Evolutionary conservation across 2,329 filamentous ascomycete genomes (phyloP).

Genomic region (Diplocarpon rosae): DNA sequence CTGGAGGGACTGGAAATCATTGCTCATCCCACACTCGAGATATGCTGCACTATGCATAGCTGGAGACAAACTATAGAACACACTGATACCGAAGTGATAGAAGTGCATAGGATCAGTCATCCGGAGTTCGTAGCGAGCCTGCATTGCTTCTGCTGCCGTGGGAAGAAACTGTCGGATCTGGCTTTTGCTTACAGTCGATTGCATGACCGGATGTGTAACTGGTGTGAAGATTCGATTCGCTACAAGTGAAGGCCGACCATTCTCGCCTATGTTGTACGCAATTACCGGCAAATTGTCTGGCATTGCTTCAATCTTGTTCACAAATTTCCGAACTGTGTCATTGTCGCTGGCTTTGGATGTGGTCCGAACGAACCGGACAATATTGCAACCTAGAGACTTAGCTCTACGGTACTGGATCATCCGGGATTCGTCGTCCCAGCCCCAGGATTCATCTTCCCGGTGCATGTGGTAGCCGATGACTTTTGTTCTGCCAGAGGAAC

Average conservation of each 20-base stretch:
- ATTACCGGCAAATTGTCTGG: conserved; percentile 30
- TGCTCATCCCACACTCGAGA: conserved; percentile 54
- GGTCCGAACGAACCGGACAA: conserved; percentile 43
- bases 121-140: conserved; percentile 52
- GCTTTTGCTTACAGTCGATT: conserved; percentile 37
- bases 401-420: conserved; percentile 39
- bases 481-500: conserved; percentile 38
- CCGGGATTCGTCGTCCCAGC: conserved; percentile 40
- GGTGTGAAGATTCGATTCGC: conserved; percentile 47
- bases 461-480: conserved; percentile 41
- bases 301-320: conserved; percentile 20
- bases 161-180: conserved; percentile 24
- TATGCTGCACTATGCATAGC: conserved; percentile 69
- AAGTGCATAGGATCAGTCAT: conserved; percentile 59
- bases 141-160: conserved; percentile 52
- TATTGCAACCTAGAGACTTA: conserved; percentile 39
- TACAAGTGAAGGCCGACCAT: conserved; percentile 42
- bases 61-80: conserved; percentile 62
- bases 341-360: conserved; percentile 41
- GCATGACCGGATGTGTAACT: conserved; percentile 44
- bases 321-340: conserved; percentile 26
- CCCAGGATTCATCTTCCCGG: conserved; percentile 24
- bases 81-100: conserved; percentile 63
- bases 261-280: conserved; percentile 43
- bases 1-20: conserved; percentile 54